These are phyloP conservation scores for Nicotiana sylvestris DNA, from an alignment of 257 asterid genomes.

Conservation along the genomic window DNA sequence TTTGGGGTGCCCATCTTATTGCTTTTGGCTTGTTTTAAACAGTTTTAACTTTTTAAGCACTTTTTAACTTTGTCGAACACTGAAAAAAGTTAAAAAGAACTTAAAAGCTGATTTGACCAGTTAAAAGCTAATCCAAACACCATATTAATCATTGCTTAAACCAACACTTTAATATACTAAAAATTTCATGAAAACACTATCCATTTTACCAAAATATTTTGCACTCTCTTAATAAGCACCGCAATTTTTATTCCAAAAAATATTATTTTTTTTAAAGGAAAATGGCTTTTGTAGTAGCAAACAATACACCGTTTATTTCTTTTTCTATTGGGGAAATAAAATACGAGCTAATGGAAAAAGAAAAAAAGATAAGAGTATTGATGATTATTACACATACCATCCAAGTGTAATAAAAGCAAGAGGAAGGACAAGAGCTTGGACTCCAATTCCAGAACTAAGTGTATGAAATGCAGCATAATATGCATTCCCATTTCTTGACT, in stretches of 20 bases:
- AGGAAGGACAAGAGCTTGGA: slow-evolving; percentile 75
- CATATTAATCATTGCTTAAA: background rate
- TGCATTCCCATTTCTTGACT: slow-evolving; percentile 77
- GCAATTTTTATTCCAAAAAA: too few relatives aligned
- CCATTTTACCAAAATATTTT: background rate
- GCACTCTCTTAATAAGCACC: background rate
- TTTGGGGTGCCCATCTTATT: too few relatives aligned
- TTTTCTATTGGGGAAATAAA: too few relatives aligned
- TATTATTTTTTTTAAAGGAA: too few relatives aligned
- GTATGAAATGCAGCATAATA: slow-evolving; percentile 85
- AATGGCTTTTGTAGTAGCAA: background rate
- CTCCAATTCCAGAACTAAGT: slow-evolving; percentile 73
- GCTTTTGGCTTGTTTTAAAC: too few relatives aligned
- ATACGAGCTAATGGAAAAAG: background rate
- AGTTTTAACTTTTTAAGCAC: too few relatives aligned
- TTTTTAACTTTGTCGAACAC: too few relatives aligned
- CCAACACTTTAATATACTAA: background rate
- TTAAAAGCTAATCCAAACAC: too few relatives aligned
- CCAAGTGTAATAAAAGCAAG: slow-evolving; percentile 70
- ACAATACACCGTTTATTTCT: background rate
- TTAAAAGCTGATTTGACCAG: too few relatives aligned
- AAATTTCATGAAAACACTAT: background rate
- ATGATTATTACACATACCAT: slow-evolving; percentile 32
- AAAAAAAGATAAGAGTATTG: background rate
- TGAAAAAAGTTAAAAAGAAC: too few relatives aligned